phyloP scores from a whole-genome alignment of 768 basidiomycete genomes.

The Cyclocybe cylindracea region DNA sequence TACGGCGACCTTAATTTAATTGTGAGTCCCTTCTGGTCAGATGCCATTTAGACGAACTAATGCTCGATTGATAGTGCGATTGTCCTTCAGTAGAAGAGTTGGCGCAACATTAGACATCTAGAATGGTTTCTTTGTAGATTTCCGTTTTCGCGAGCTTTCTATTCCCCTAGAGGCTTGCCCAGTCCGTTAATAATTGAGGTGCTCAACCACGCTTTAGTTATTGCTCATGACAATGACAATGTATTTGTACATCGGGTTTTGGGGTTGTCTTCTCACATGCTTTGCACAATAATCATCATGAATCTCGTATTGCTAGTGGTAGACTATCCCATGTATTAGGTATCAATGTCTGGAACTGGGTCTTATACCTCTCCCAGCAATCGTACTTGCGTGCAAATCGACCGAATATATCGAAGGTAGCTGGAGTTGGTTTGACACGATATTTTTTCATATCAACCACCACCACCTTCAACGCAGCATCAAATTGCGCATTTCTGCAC shows the following conservation, averaged over 20 bases:
- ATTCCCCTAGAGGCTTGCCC: conserved; percentile 52
- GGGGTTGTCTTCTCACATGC: background rate
- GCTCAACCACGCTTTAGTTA: conserved; percentile 64
- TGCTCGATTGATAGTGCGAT: conserved; percentile 58
- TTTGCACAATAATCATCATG: conserved; percentile 13
- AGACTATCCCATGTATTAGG: conserved; percentile 38
- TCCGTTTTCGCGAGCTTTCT: conserved; percentile 37
- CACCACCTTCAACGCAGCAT: conserved; percentile 66
- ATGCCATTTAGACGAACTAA: conserved; percentile 10
- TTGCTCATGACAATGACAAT: conserved; percentile 19
- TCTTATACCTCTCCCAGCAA: conserved; percentile 27
- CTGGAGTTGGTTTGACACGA: conserved; percentile 46
- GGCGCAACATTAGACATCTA: conserved; percentile 32
- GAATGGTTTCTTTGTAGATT: conserved; percentile 9
- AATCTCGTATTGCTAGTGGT: conserved; percentile 18
- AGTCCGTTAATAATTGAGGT: conserved; percentile 42
- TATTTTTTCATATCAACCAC: conserved; percentile 64
- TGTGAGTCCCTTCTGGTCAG: conserved; percentile 45
- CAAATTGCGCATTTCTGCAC: conserved; percentile 66
- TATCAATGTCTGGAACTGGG: conserved; percentile 39
- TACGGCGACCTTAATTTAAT: conserved; percentile 92
- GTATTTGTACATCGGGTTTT: conserved; percentile 21
- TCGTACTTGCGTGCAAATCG: conserved; percentile 49
- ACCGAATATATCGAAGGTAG: conserved; percentile 53
- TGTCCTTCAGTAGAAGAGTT: conserved; percentile 86